A percentile compares a stretch with the other conserved stretches of the same genome.
Conservation (phyloP, 176 grass and related monocot genomes). For the Triticum timopheevii region DNA sequence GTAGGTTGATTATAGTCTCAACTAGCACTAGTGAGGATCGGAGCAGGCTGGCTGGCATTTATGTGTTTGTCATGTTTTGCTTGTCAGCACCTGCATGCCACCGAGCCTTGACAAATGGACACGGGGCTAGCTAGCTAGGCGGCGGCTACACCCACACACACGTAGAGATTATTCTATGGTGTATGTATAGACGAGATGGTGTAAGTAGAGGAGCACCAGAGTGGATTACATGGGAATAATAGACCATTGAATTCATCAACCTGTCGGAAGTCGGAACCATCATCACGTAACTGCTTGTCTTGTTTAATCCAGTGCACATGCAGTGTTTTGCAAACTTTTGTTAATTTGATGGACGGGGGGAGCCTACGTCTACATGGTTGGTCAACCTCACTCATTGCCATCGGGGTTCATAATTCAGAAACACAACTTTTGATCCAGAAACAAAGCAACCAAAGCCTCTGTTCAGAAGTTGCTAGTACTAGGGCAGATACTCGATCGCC, state of each 20-base stretch:
- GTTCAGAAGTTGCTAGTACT: too few species aligned
- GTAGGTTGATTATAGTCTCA: background rate
- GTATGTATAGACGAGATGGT: too few species aligned
- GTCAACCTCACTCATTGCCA: background rate
- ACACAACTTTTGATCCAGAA: too few species aligned
- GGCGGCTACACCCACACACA: background rate
- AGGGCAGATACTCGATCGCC: too few species aligned
- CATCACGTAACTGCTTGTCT: background rate
- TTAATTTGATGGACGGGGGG: background rate
- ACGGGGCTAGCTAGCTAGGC: background rate
- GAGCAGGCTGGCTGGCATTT: background rate
- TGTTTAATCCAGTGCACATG: background rate
- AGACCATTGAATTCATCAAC: background rate
- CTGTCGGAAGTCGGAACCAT: background rate
- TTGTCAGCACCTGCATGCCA: background rate
- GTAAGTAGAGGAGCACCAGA: too few species aligned
- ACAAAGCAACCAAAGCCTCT: too few species aligned
- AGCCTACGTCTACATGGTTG: background rate
- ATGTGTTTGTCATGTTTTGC: constrained; percentile 16
- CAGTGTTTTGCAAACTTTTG: background rate
- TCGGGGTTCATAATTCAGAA: too few species aligned
- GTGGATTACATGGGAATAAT: background rate
- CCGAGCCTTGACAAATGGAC: constrained; percentile 16
- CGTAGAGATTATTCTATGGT: too few species aligned
- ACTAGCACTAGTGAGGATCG: background rate